Evolutionary conservation across 2,329 filamentous ascomycete genomes (phyloP).

Genomic region (Lecanicillium sp.): DNA sequence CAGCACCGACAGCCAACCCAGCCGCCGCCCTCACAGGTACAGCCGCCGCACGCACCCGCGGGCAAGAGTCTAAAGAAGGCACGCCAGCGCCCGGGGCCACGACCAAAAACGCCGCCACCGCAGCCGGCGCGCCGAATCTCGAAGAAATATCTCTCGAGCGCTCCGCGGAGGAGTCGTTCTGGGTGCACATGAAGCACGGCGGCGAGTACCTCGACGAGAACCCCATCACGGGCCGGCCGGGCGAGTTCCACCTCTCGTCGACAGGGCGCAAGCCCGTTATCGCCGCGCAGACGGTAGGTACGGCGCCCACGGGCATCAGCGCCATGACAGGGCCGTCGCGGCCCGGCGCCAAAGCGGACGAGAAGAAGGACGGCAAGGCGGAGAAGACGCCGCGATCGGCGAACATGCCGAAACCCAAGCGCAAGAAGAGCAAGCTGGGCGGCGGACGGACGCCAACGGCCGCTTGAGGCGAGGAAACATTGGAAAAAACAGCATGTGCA

Average conservation of each 20-base stretch:
- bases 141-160: conserved; percentile 38
- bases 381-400: conserved; percentile 39
- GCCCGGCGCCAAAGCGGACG: conserved; percentile 36
- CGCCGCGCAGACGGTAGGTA: conserved; percentile 23
- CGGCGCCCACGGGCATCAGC: conserved; percentile 27
- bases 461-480: neutral
- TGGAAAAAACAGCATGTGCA: neutral
- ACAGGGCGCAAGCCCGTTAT: conserved; percentile 47
- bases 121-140: conserved; percentile 27
- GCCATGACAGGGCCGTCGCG: conserved; percentile 29
- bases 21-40: neutral
- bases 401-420: conserved; percentile 37
- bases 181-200: conserved; percentile 52
- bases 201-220: conserved; percentile 64
- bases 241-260: conserved; percentile 58
- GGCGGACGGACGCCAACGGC: conserved; percentile 26
- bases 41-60: conserved; percentile 21
- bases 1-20: conserved; percentile 17
- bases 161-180: conserved; percentile 52
- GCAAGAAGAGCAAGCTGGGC: conserved; percentile 43
- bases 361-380: conserved; percentile 42
- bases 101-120: conserved; percentile 21
- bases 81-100: conserved; percentile 34
- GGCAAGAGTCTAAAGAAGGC: conserved; percentile 37
- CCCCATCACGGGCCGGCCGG: conserved; percentile 59